A percentile compares a stretch with the other conserved stretches of the same genome.
Evolutionary conservation across 2,329 filamentous ascomycete genomes (phyloP).

Genomic region (Microdochium bolleyi): DNA sequence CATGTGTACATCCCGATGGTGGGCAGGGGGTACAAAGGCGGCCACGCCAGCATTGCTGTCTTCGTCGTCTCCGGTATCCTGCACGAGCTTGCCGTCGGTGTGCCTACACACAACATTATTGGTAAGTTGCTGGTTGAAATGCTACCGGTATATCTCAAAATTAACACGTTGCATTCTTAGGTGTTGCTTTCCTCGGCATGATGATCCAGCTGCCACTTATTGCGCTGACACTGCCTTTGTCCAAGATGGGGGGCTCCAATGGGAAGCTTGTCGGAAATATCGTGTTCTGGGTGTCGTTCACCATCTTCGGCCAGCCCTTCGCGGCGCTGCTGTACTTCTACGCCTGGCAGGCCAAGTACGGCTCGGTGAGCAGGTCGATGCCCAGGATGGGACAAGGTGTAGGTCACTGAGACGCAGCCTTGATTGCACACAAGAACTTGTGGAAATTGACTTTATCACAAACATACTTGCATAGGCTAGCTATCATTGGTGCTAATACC

Average conservation of each 20-base stretch:
- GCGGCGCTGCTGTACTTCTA: slow-evolving; percentile 94
- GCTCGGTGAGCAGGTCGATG: slow-evolving; percentile 56
- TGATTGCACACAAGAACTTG: too few species aligned
- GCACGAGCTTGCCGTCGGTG: slow-evolving; percentile 86
- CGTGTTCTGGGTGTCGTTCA: slow-evolving; percentile 96
- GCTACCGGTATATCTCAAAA: not conserved
- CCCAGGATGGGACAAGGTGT: not conserved
- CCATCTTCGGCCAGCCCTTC: slow-evolving; percentile 87
- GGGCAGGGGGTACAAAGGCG: slow-evolving; percentile 70
- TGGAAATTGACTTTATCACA: too few species aligned
- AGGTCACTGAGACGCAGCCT: not conserved
- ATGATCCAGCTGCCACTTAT: slow-evolving; percentile 88
- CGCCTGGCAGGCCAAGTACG: slow-evolving; percentile 97
- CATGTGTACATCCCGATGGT: slow-evolving; percentile 88
- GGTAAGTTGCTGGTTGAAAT: slow-evolving; percentile 39
- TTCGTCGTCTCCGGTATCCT: slow-evolving; percentile 84
- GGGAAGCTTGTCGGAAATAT: slow-evolving; percentile 81
- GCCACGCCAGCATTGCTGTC: slow-evolving; percentile 67
- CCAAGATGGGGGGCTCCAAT: slow-evolving; percentile 67
- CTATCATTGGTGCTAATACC: too few species aligned
- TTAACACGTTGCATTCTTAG: too few species aligned
- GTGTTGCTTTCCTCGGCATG: slow-evolving; percentile 92
- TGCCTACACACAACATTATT: slow-evolving; percentile 90
- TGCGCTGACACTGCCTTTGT: slow-evolving; percentile 66
- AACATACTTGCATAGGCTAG: too few species aligned